These are phyloP conservation scores for Nicotiana tabacum DNA, from an alignment of 257 asterid species.

Conservation along the genomic window DNA sequence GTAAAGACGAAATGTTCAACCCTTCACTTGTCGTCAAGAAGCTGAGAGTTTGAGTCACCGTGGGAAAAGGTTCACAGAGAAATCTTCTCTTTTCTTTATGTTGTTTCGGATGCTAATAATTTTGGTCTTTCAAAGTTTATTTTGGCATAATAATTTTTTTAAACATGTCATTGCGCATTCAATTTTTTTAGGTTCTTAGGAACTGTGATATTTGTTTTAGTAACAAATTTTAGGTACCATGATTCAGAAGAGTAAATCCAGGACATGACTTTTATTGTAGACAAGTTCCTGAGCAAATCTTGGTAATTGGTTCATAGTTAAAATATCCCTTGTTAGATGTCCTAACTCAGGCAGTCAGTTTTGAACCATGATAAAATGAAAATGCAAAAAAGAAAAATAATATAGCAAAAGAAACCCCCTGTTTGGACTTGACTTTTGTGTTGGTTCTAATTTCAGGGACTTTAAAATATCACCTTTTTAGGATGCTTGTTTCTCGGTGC, in stretches of 20 bases:
- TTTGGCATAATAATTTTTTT: no score
- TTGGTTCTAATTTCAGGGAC: neutral
- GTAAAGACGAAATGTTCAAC: neutral
- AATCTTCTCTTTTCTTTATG: neutral
- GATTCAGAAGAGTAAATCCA: neutral
- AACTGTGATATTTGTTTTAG: no score
- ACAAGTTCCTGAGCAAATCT: no score
- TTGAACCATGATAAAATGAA: neutral
- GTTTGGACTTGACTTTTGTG: neutral
- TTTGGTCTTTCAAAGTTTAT: neutral
- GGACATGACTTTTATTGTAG: neutral
- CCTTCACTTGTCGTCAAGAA: neutral
- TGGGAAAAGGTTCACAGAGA: neutral
- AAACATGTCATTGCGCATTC: no score
- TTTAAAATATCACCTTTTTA: neutral
- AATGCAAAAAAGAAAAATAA: neutral
- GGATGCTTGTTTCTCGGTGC: neutral
- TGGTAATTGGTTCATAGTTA: no score
- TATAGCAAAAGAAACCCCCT: neutral
- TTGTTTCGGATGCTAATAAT: neutral
- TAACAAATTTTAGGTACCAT: neutral
- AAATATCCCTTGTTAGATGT: neutral
- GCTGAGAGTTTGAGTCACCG: neutral
- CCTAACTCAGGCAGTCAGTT: neutral
- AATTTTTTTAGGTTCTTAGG: no score